Percentiles rank a stretch among this genome's conserved stretches.
Evolutionary conservation across 495 filamentous ascomycete genomes (phyloP).

Genomic region (Astrothelium macrocarpum): DNA sequence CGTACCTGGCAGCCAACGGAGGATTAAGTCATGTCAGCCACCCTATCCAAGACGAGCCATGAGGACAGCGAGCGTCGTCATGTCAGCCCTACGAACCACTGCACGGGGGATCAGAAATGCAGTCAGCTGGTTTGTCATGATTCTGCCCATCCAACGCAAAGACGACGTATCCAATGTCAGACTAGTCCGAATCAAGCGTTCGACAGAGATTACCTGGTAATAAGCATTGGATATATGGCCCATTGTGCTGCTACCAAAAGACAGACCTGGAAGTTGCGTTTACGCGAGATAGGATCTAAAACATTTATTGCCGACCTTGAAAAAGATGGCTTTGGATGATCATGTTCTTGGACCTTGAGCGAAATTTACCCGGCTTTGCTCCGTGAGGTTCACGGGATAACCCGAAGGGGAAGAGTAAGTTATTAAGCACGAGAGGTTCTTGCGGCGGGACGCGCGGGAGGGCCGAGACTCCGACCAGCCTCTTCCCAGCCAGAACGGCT

Average conservation of each 20-base stretch:
- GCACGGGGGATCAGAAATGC: neutral
- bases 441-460: conserved; percentile 6
- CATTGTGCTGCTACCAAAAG: too few species aligned
- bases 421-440: neutral
- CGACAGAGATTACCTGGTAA: too few species aligned
- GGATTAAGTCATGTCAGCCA: too few species aligned
- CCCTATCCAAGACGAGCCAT: too few species aligned
- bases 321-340: neutral
- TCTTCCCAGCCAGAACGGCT: neutral
- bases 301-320: neutral
- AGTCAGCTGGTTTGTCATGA: neutral
- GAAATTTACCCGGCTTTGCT: neutral
- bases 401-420: neutral
- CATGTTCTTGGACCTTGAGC: neutral
- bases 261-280: neutral
- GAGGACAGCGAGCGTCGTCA: too few species aligned
- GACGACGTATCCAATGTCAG: too few species aligned
- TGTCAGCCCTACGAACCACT: neutral
- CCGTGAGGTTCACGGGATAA: neutral
- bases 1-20: too few species aligned
- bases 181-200: too few species aligned
- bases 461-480: conserved; percentile 1
- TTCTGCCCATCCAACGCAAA: too few species aligned
- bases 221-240: too few species aligned
- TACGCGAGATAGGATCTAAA: neutral